phyloP scores from a whole-genome alignment of 306 rosid genomes.

The Prunus campanulata region DNA sequence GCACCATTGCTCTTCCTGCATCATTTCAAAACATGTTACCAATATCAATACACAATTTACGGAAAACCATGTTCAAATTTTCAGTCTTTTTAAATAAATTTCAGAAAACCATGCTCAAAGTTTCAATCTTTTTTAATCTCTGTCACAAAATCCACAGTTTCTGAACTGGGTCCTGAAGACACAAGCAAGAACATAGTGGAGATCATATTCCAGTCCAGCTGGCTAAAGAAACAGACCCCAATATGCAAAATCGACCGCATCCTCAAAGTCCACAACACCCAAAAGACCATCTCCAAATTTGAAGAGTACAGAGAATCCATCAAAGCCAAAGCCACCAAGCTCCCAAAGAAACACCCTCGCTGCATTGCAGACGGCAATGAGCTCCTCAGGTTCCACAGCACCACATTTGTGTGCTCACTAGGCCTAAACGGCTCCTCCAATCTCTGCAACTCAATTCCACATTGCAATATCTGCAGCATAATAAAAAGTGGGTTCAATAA shows the following conservation, averaged over 20 bases:
- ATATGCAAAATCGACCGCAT: constrained; percentile 87
- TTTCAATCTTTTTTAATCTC: background rate
- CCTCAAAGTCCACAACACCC: constrained; percentile 85
- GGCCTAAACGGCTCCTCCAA: constrained; percentile 85
- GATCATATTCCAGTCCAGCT: constrained; percentile 95
- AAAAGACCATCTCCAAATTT: constrained; percentile 66
- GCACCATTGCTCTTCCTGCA: background rate
- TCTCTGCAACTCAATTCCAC: constrained; percentile 73
- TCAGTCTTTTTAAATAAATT: background rate
- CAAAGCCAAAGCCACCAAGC: constrained; percentile 75
- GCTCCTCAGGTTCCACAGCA: constrained; percentile 86
- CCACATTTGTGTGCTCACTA: constrained; percentile 68
- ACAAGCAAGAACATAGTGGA: constrained; percentile 99
- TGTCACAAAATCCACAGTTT: constrained; percentile 46
- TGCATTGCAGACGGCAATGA: constrained; percentile 97
- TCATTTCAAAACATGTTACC: background rate
- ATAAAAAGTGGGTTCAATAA: constrained; percentile 66
- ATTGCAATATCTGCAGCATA: constrained; percentile 67
- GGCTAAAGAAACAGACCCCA: constrained; percentile 86
- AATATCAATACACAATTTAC: background rate
- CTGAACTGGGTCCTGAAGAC: constrained; percentile 89
- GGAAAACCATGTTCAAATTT: background rate
- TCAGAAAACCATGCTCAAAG: background rate
- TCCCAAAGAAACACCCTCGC: constrained; percentile 71
- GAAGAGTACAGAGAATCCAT: constrained; percentile 89